Percentiles rank a stretch among this genome's conserved stretches.
Conservation (phyloP, 495 filamentous ascomycete genomes). For the Trichoderma gamsii region DNA sequence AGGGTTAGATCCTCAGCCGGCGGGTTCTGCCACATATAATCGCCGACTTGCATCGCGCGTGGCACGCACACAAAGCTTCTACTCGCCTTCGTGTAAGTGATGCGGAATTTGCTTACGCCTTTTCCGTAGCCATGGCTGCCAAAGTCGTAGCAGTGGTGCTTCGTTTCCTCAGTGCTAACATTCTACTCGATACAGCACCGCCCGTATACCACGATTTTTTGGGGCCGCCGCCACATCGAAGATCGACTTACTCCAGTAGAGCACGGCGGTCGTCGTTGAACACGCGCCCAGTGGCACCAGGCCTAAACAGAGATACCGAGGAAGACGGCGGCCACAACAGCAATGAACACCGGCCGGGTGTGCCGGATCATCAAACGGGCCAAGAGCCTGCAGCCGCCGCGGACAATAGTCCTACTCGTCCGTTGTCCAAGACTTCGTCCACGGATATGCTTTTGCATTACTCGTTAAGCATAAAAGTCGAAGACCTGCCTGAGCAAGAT, state of each 20-base stretch:
- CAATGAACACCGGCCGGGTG: neutral
- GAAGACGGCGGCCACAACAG: neutral
- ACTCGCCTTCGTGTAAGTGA: too few species aligned
- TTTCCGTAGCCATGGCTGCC: too few species aligned
- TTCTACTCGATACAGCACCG: neutral
- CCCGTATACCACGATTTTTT: neutral
- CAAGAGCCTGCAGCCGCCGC: neutral
- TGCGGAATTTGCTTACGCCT: too few species aligned
- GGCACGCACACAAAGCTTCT: too few species aligned
- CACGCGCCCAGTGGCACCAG: neutral
- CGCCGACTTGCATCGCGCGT: too few species aligned
- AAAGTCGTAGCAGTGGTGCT: neutral
- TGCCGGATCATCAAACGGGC: neutral
- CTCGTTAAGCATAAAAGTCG: slow-evolving; percentile 38
- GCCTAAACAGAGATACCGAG: neutral
- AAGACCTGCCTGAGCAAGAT: slow-evolving; percentile 38
- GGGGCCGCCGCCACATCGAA: neutral
- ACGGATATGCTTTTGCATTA: slow-evolving; percentile 41
- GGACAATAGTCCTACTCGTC: slow-evolving; percentile 6
- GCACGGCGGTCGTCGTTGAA: neutral
- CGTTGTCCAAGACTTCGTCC: slow-evolving; percentile 34
- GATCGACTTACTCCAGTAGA: neutral
- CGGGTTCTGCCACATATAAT: too few species aligned
- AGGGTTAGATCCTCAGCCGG: too few species aligned
- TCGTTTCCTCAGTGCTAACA: neutral